Conservation (phyloP, 495 filamentous ascomycete genomes). For the Darksidea phi region DNA sequence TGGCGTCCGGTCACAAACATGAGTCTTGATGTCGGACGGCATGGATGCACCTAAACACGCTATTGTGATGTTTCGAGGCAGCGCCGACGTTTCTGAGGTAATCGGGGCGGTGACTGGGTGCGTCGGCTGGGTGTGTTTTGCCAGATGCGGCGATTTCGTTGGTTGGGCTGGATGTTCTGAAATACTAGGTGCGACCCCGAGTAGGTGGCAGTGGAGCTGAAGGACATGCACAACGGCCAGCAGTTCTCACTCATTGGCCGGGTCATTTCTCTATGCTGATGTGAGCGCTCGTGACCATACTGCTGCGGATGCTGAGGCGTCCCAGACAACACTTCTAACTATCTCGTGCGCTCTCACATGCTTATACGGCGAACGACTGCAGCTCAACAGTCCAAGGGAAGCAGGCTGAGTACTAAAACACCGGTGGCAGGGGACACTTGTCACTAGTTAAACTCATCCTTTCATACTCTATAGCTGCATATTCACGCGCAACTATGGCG, state of each 20-base stretch:
- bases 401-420: background rate
- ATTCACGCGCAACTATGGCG: background rate
- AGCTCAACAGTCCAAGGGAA: background rate
- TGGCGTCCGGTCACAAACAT: slow-evolving; percentile 8
- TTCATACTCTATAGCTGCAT: background rate
- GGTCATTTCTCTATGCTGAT: slow-evolving; percentile 5
- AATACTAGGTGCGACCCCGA: background rate
- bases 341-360: background rate
- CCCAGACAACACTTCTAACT: background rate
- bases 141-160: slow-evolving; percentile 16
- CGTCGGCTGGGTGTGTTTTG: slow-evolving; percentile 15
- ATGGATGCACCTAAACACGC: background rate
- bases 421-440: background rate
- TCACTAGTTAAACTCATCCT: background rate
- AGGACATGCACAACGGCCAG: slow-evolving; percentile 11
- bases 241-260: slow-evolving; percentile 9
- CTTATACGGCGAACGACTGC: background rate
- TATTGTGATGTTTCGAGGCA: background rate
- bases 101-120: slow-evolving; percentile 6
- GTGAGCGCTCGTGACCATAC: slow-evolving; percentile 11
- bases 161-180: slow-evolving; percentile 15
- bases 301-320: background rate
- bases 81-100: background rate
- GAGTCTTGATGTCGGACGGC: slow-evolving; percentile 16
- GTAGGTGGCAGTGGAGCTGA: slow-evolving; percentile 1